These are phyloP conservation scores for Blastomyces emzantsi DNA, from an alignment of 2,329 filamentous ascomycete genomes.

Conservation along the genomic window DNA sequence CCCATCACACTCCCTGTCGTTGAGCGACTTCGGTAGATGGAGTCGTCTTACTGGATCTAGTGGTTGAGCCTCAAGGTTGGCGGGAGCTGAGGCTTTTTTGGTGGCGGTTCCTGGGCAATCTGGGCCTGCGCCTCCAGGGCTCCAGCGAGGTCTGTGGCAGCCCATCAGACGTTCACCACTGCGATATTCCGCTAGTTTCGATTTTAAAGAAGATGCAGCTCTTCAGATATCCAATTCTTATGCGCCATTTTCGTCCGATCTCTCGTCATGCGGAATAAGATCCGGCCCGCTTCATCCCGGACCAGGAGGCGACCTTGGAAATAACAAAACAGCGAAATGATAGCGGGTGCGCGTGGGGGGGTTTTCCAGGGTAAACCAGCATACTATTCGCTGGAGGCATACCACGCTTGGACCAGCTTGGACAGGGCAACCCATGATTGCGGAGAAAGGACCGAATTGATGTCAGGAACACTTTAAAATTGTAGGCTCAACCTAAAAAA, in stretches of 20 bases:
- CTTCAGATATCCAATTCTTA: not conserved
- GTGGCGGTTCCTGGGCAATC: not conserved
- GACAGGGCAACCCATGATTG: too few species aligned
- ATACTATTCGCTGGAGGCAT: not conserved
- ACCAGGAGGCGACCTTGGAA: not conserved
- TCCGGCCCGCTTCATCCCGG: not conserved
- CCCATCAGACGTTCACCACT: not conserved
- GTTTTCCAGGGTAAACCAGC: not conserved
- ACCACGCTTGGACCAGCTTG: not conserved
- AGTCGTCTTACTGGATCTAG: not conserved
- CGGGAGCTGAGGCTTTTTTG: not conserved
- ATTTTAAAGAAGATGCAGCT: not conserved
- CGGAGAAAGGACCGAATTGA: not conserved
- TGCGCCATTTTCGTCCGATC: not conserved
- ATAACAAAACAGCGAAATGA: not conserved
- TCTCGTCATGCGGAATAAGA: not conserved
- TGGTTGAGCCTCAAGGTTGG: not conserved
- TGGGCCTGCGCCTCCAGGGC: constrained; percentile 1
- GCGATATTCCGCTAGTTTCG: not conserved
- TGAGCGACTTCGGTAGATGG: constrained; percentile 7
- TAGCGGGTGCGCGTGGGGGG: not conserved
- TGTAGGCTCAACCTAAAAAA: not conserved
- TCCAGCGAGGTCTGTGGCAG: not conserved
- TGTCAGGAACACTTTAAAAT: not conserved
- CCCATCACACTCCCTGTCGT: not conserved